These are phyloP conservation scores for Wickerhamomyces mucosus DNA, from an alignment of 805 yeast genomes.

Conservation along the genomic window DNA sequence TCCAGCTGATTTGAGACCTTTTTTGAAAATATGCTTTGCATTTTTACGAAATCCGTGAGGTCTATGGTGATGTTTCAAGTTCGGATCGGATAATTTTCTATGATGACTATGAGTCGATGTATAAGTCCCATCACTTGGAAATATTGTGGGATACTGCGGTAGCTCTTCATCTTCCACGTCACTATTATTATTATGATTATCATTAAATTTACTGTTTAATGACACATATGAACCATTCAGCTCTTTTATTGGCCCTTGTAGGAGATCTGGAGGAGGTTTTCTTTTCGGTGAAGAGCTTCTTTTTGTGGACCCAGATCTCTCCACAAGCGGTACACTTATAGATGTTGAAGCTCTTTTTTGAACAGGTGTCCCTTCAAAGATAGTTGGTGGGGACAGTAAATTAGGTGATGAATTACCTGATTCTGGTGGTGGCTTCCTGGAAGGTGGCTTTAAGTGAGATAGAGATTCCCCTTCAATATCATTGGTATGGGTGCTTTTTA, in stretches of 20 bases:
- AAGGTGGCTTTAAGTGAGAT: no score
- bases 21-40: constrained; percentile 17
- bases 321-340: background rate
- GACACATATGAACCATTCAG: background rate
- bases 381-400: background rate
- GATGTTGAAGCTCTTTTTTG: background rate
- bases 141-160: constrained; percentile 16
- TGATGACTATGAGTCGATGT: no score
- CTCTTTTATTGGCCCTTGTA: constrained; percentile 11
- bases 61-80: constrained; percentile 2
- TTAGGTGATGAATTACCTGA: background rate
- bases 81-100: no score
- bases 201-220: constrained; percentile 2
- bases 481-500: no score
- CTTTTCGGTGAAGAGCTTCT: constrained; percentile 4
- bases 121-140: constrained; percentile 2
- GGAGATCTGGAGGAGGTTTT: constrained; percentile 20
- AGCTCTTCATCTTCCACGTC: constrained; percentile 9
- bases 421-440: no score
- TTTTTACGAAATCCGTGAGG: constrained; percentile 13
- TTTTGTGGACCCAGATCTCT: background rate
- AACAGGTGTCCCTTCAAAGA: background rate
- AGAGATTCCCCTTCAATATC: no score
- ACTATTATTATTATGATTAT: background rate
- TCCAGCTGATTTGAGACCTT: constrained; percentile 12